Evolutionary conservation across 2,329 filamentous ascomycete genomes (phyloP).

Genomic region (Neopestalotiopsis clavispora): DNA sequence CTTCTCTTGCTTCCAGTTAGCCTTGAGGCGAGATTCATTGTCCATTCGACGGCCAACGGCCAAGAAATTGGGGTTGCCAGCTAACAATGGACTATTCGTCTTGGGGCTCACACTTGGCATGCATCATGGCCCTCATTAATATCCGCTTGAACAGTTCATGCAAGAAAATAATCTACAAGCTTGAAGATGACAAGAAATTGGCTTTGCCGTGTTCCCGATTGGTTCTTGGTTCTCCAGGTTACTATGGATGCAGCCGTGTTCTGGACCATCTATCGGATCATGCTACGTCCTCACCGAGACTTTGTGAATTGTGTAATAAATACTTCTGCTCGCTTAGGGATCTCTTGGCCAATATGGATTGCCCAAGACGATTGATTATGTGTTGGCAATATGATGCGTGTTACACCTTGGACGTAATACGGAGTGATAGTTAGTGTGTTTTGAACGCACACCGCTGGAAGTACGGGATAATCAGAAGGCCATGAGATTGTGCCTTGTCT

Average conservation of each 20-base stretch:
- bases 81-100: neutral
- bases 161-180: neutral
- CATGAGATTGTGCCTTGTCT: no score
- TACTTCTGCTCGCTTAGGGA: neutral
- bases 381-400: no score
- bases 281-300: neutral
- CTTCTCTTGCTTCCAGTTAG: no score
- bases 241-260: neutral
- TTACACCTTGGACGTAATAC: no score
- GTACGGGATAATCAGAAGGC: no score
- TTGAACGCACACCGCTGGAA: no score
- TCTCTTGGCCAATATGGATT: neutral
- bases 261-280: neutral
- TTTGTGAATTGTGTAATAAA: neutral
- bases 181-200: neutral
- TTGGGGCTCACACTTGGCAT: slow-evolving; percentile 7
- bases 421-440: no score
- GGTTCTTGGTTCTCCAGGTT: neutral
- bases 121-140: neutral
- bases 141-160: neutral
- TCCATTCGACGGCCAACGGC: no score
- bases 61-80: no score
- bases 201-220: neutral
- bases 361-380: no score
- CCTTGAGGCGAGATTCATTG: no score